Conservation (phyloP, 441 rosid genomes). For the Croton laevigatus region DNA sequence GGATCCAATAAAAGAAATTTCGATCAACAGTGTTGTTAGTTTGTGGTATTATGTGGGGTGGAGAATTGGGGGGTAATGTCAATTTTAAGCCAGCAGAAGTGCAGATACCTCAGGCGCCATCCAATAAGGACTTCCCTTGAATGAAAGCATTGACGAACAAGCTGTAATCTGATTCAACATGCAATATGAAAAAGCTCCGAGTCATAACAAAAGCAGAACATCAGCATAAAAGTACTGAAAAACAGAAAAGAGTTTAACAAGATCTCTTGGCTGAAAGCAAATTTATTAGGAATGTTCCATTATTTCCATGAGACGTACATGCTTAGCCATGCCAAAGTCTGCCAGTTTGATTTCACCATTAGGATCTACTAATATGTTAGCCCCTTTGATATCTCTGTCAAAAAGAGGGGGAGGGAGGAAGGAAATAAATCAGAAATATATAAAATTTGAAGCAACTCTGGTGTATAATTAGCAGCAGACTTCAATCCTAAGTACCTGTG, state of each 20-base stretch:
- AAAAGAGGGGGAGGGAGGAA: conserved; percentile 6
- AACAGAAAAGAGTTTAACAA: not conserved
- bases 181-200: conserved; percentile 13
- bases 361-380: conserved; percentile 91
- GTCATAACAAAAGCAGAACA: conserved; percentile 1
- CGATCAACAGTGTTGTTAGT: conserved; percentile 1
- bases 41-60: not conserved
- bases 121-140: conserved; percentile 99
- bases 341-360: conserved; percentile 90
- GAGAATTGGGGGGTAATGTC: too few relatives aligned
- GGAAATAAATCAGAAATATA: conserved; percentile 12
- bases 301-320: conserved; percentile 45
- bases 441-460: conserved; percentile 4
- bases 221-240: not conserved
- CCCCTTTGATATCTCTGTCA: conserved; percentile 94
- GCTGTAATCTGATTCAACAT: conserved; percentile 56
- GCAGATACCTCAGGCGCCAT: conserved; percentile 96
- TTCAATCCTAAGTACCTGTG: conserved; percentile 57
- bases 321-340: conserved; percentile 99
- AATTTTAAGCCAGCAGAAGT: not conserved
- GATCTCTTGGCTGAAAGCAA: not conserved
- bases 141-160: conserved; percentile 84
- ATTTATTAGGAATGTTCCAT: not conserved
- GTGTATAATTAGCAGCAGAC: conserved; percentile 5
- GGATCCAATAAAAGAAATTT: conserved; percentile 13